Evolutionary conservation across 192 early-diverging fungal species (phyloP).

Genomic region (Backusella luteola): DNA sequence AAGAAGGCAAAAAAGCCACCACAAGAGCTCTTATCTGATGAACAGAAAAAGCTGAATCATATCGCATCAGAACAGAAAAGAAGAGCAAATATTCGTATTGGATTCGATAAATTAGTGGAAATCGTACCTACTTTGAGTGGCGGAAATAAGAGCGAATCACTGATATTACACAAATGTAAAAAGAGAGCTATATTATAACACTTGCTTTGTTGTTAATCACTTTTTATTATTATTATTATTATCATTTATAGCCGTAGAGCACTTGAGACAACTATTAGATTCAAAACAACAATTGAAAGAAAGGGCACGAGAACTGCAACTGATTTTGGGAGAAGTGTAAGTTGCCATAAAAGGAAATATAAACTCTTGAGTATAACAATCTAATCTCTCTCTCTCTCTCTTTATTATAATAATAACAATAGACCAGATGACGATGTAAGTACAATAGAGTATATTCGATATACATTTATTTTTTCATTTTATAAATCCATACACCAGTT

Average conservation of each 20-base stretch:
- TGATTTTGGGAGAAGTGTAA: slow-evolving; percentile 44
- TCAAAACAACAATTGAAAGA: slow-evolving; percentile 53
- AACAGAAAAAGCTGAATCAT: slow-evolving; percentile 90
- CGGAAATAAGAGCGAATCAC: slow-evolving; percentile 79
- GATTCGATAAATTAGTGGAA: slow-evolving; percentile 85
- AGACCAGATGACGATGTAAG: slow-evolving; percentile 23
- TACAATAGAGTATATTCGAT: neutral
- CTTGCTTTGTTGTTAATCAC: neutral
- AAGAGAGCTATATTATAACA: neutral
- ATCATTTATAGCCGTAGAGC: slow-evolving; percentile 58
- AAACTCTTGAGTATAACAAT: neutral
- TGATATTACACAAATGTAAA: slow-evolving; percentile 77
- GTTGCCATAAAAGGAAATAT: slow-evolving; percentile 12
- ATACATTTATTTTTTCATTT: neutral
- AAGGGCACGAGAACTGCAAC: slow-evolving; percentile 46
- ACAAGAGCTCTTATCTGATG: slow-evolving; percentile 76
- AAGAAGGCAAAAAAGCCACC: slow-evolving; percentile 28
- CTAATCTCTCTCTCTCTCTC: neutral
- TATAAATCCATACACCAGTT: neutral
- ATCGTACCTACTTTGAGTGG: slow-evolving; percentile 80
- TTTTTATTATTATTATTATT: too few species aligned
- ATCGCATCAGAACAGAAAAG: slow-evolving; percentile 94
- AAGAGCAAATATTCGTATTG: slow-evolving; percentile 83
- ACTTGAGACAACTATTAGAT: slow-evolving; percentile 64
- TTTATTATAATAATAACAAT: neutral